These are phyloP conservation scores for Rhynchosporium secalis DNA, from an alignment of 2,329 filamentous ascomycete genomes.

Conservation along the genomic window DNA sequence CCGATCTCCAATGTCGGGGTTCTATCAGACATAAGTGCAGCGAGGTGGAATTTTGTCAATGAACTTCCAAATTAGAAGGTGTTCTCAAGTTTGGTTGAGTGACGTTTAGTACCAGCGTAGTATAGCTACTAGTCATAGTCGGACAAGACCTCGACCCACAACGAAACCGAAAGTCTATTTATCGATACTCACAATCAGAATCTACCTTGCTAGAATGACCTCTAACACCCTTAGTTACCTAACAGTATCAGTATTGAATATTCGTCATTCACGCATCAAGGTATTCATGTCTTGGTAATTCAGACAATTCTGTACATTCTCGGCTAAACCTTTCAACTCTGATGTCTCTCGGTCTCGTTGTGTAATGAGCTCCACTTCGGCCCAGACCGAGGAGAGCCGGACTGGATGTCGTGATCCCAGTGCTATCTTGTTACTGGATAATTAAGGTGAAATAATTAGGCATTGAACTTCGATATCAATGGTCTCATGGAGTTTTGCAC, in stretches of 20 bases:
- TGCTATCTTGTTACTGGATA: background rate
- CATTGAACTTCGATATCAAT: too few species aligned
- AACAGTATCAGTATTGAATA: background rate
- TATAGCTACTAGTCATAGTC: background rate
- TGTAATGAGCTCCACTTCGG: slow-evolving; percentile 5
- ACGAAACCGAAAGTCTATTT: background rate
- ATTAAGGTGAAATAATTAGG: background rate
- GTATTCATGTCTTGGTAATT: background rate
- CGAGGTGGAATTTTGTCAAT: background rate
- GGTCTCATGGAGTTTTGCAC: background rate
- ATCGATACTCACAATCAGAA: background rate
- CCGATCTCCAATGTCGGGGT: too few species aligned
- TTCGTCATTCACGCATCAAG: slow-evolving; percentile 3
- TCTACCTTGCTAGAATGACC: background rate
- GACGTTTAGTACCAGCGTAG: background rate
- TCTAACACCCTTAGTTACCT: background rate
- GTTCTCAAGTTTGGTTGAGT: background rate
- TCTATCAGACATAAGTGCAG: background rate
- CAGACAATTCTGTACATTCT: background rate
- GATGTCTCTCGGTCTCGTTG: background rate
- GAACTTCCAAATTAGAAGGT: background rate
- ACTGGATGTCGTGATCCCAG: background rate
- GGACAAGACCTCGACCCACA: slow-evolving; percentile 1
- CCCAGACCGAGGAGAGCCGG: background rate
- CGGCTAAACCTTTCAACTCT: background rate